Evolutionary conservation across 805 yeast genomes (phyloP), one percentile per base, ranked within the genome.

Genomic region (Candida vaughaniae): DNA sequence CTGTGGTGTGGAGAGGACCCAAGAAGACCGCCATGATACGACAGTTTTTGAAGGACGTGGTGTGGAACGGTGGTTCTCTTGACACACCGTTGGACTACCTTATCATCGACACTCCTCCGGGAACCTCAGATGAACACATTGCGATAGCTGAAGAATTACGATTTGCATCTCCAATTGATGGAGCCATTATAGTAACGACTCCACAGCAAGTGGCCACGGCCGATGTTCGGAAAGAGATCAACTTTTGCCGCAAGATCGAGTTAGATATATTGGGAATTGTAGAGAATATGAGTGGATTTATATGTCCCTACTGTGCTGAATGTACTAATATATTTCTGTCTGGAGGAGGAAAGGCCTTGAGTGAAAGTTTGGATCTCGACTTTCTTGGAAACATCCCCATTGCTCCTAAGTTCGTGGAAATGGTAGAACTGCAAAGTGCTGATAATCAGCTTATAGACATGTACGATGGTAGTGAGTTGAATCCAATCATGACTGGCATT

Each of bases 1-100:
- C 95, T 17, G 93, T 93, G 12, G 97, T 93, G 7, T 93, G 99
- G 99, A 72, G 98, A 54, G 99, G 99, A 0, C 99, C 99, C 3
- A 89, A 91, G 62, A 93, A 95, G 56, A 90, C 97, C 0, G 96
- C 97, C 10, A 93, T 93, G 98, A 85, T 93, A 25, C 76, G 90
- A 43, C 99, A 93, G 63, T 91, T 93, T 55, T 68, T 95, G 28
- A 77, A 78, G 43, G 98, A 93, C 56, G 96, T 91, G 2, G 77
- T 77, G 19, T 93, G 99, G 99, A 95, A 85, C 1, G 75, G 97
- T 95, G 96, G 88, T 0, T 75, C 72, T 14, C 66, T 74, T 18
- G 38, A 37, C 14, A 38, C 45, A 4, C 65, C 63, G 12, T 78
- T 87, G 38, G 79, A 82, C 51, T 91, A 85, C 55, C 62, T 91